Percentiles rank a stretch among this genome's conserved stretches.
phyloP scores from a whole-genome alignment of 225 moss, liverwort and hornwort species.

The Pseudoscleropodium purum region DNA sequence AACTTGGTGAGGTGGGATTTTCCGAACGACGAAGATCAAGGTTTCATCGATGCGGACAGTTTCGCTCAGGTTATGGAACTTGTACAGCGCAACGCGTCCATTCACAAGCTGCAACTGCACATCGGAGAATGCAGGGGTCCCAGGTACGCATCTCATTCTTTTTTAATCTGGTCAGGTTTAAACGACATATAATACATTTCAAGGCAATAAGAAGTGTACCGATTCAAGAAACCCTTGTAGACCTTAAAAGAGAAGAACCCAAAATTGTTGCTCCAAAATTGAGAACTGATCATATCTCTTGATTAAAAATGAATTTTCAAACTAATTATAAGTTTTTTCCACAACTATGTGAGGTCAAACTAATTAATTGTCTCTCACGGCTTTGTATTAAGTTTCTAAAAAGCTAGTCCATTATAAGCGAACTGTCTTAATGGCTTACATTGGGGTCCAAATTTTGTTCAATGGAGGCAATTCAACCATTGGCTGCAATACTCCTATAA shows the following conservation, averaged over 20 bases:
- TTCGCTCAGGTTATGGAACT: background rate
- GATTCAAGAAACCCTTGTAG: background rate
- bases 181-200: background rate
- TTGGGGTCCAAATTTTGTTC: background rate
- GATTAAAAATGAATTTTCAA: background rate
- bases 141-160: background rate
- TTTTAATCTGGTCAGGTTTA: background rate
- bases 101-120: background rate
- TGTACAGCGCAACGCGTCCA: background rate
- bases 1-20: constrained; percentile 3
- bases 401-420: background rate
- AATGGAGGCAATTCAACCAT: background rate
- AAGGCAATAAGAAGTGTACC: background rate
- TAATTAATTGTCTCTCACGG: background rate
- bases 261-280: background rate
- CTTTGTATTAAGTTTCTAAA: background rate
- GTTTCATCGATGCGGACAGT: background rate
- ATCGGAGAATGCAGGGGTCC: constrained; percentile 3
- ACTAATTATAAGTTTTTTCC: background rate
- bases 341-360: too few species aligned
- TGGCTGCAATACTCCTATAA: background rate
- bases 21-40: background rate
- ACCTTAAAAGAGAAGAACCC: background rate
- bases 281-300: background rate
- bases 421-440: background rate